Evolutionary conservation across 805 yeast genomes (phyloP), one percentile per base, ranked within the genome.

Genomic region (Candida insectorum): DNA sequence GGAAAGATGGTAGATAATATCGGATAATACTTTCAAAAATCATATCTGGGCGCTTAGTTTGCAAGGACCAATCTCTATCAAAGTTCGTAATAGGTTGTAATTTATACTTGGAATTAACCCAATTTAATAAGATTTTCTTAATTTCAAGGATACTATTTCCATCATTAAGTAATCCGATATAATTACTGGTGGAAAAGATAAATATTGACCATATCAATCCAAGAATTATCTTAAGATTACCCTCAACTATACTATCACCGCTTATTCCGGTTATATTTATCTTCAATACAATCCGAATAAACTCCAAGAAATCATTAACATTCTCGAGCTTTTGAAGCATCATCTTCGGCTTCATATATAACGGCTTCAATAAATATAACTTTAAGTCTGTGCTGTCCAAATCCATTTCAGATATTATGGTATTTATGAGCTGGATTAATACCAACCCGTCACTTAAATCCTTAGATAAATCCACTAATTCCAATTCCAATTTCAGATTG

Each of bases 201-300:
- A 72, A 66, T 20, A 74, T 45, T 11, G 67, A 54, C 80, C 80
- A 75, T 2, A 73, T 49, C 24, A 73, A 52, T 5, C 77, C 77
- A 37, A 73, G 45, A 10, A 65, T 65, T 24, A 71, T 49, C 44
- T 74, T 75, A 24, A 56, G 41, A 46, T 73, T 65, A 1, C 76
- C 76, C 16, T 68, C 76, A 16, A 60, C 60, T 4, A 75, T 62
- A 49, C 71, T 71, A 26, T 73, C 78, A 7, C 76, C 65, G 15
- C 71, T 69, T 28, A 75, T 65, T 39, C 61, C 65, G 40, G 62
- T 54, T 13, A 67, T 54, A 34, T 65, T 71, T 20, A 73, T 47
- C 16, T 66, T 56, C 29, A 62, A 50, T 28, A 62, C 57, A 17
- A 62, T 50, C 28, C 62, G 59, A 36, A 71, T 51, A 47, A 62